Conservation (phyloP, 306 rosid genomes). For the Glycine latifolia region DNA sequence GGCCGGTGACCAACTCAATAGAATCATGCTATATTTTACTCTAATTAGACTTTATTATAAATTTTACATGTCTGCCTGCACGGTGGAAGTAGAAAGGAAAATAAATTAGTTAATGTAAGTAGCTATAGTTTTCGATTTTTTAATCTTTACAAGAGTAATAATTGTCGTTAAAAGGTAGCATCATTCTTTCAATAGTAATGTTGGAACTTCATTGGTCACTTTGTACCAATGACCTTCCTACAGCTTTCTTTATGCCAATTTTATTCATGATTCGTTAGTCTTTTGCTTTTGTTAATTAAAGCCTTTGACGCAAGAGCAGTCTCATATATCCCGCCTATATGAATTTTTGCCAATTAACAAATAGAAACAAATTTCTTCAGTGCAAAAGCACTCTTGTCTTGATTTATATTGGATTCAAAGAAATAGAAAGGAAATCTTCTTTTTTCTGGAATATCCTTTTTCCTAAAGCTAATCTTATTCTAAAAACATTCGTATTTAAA, state of each 20-base stretch:
- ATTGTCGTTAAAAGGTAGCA: not conserved
- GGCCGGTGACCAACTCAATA: not conserved
- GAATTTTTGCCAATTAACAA: not conserved
- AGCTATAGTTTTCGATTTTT: not conserved
- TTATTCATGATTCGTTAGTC: not conserved
- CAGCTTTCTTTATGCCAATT: not conserved
- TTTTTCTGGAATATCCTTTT: too few species aligned
- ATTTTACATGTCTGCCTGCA: slow-evolving; percentile 14
- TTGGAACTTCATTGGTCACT: not conserved
- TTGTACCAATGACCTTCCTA: not conserved
- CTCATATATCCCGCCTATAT: too few species aligned
- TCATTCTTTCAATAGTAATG: not conserved
- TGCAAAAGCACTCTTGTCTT: not conserved
- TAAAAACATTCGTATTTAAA: too few species aligned
- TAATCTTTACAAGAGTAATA: not conserved
- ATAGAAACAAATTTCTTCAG: not conserved
- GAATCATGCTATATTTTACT: not conserved
- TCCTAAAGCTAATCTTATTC: too few species aligned
- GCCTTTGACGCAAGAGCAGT: not conserved
- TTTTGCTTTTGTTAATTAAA: not conserved
- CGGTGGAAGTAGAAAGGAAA: slow-evolving; percentile 27
- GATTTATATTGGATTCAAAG: not conserved
- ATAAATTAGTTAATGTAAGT: not conserved
- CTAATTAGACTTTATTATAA: not conserved
- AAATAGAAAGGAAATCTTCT: not conserved